Percentiles rank a stretch among this genome's conserved stretches.
phyloP scores from a whole-genome alignment of 2,329 filamentous ascomycete genomes.

The Colletotrichum spaethianum region DNA sequence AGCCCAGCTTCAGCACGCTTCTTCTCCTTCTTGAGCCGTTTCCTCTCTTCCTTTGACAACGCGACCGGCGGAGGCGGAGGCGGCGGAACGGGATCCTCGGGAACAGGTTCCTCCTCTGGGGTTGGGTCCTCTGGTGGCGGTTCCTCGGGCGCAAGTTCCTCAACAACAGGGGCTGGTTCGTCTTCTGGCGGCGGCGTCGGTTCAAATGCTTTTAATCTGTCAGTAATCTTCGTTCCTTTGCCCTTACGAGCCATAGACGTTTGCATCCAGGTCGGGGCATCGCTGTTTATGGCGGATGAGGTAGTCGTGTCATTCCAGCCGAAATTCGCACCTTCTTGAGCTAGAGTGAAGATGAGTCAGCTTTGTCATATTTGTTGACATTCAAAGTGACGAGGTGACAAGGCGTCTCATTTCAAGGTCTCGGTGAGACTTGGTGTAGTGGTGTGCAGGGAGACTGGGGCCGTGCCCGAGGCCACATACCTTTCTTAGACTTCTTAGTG shows the following conservation, averaged over 20 bases:
- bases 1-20: constrained; percentile 50
- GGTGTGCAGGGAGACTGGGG: constrained; percentile 41
- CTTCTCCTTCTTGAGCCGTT: constrained; percentile 58
- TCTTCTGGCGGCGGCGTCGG: constrained; percentile 53
- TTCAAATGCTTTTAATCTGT: constrained; percentile 71
- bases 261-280: constrained; percentile 58
- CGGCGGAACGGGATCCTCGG: constrained; percentile 55
- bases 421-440: constrained; percentile 38
- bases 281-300: constrained; percentile 51
- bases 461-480: constrained; percentile 50
- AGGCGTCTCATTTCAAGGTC: constrained; percentile 23
- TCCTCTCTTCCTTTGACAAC: constrained; percentile 53
- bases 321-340: constrained; percentile 60
- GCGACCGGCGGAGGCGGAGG: constrained; percentile 51
- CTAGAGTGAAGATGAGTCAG: constrained; percentile 62
- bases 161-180: constrained; percentile 37
- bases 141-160: constrained; percentile 40
- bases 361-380: constrained; percentile 60
- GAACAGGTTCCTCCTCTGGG: constrained; percentile 48
- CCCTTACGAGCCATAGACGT: constrained; percentile 59
- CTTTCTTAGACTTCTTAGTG: constrained; percentile 61
- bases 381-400: constrained; percentile 34
- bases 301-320: constrained; percentile 57
- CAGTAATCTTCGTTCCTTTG: constrained; percentile 67
- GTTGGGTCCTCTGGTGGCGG: constrained; percentile 17